These are phyloP conservation scores for Rhodofomes roseus DNA, from an alignment of 1,284 basidiomycete genomes.

Conservation along the genomic window DNA sequence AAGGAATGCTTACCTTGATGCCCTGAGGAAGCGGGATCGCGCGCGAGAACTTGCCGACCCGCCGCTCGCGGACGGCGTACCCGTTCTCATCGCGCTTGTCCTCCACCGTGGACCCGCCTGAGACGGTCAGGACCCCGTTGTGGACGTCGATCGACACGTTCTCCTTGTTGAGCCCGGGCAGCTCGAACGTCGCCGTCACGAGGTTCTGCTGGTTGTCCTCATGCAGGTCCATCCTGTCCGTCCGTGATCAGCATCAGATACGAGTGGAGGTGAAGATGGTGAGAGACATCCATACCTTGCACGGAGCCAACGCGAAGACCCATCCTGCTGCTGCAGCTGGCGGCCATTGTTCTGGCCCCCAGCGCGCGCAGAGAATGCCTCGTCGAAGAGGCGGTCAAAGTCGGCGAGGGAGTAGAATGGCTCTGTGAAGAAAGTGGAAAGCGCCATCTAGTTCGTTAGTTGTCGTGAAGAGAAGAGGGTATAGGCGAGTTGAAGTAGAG, in stretches of 20 bases:
- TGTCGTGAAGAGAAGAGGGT: not conserved
- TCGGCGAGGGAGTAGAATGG: slow-evolving; percentile 40
- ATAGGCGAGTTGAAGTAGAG: not conserved
- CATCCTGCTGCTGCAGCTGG: slow-evolving; percentile 11
- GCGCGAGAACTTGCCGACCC: slow-evolving; percentile 40
- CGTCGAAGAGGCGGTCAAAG: slow-evolving; percentile 48
- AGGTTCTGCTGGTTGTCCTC: slow-evolving; percentile 37
- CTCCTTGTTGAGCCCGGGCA: slow-evolving; percentile 44
- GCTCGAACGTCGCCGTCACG: slow-evolving; percentile 47
- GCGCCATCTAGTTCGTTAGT: slow-evolving; percentile 18
- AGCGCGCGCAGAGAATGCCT: slow-evolving; percentile 34
- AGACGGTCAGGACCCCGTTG: slow-evolving; percentile 38
- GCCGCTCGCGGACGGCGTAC: slow-evolving; percentile 43
- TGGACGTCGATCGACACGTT: slow-evolving; percentile 41
- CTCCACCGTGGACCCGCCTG: slow-evolving; percentile 34
- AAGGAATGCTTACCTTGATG: slow-evolving; percentile 36
- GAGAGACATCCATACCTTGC: slow-evolving; percentile 28
- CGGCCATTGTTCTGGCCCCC: not conserved
- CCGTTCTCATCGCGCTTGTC: slow-evolving; percentile 35
- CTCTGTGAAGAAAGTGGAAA: slow-evolving; percentile 38
- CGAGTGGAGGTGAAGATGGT: not conserved
- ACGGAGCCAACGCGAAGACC: slow-evolving; percentile 11
- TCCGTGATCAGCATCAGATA: not conserved
- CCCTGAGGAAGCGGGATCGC: slow-evolving; percentile 39
- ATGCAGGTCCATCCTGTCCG: slow-evolving; percentile 43